Evolutionary conservation across 148 eudicot species (phyloP), one percentile per base, ranked within the genome.

Genomic region (Camellia sinensis): DNA sequence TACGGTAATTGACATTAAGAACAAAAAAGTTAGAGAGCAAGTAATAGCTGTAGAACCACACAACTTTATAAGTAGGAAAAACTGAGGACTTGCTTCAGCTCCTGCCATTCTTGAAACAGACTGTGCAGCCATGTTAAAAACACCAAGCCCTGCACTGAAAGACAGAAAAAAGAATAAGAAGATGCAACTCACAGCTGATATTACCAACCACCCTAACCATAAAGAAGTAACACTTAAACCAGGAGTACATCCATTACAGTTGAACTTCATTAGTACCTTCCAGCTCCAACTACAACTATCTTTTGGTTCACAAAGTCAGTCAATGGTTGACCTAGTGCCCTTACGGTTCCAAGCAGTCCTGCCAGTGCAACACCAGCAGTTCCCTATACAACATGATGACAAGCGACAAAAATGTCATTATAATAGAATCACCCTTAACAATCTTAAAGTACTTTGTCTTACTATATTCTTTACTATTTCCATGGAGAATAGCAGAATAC

Each of bases 131-230:
- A 92, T 92, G 70, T 90, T 91, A 83, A 96, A 89, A 81, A 96
- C 99, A 76, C 99, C 99, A 85, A 96, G 90, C 90, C 99, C 99
- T 80, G 99, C 99, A 92, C 99, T 96, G 97, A 80, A 88, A 83
- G 37, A 67, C 79, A 81, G 76, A 83, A 67, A 29, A 70, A 59
- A 63, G 48, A 71, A 81, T 62, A 74, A 64, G 78, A 54, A 29
- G 70, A 72, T 48, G 61, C 63, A 48, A 21, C 60, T 62, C 6
- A 59, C 45, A 82, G 73, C 60, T 21, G 29, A 44, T 48, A 59
- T 56, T 56, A 75, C 29, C 73, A 57, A 61, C 14, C 69, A 68
- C 80, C 68, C 11, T 19, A 75, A 9, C 43, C 68, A 43, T 75
- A 18, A 17, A 19, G 43, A 67, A 75, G 8, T 56, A 50, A 46